Base-by-base conservation (phyloP, 371 early-diverging fungal genomes). In the Haplosporangium sp. region DNA sequence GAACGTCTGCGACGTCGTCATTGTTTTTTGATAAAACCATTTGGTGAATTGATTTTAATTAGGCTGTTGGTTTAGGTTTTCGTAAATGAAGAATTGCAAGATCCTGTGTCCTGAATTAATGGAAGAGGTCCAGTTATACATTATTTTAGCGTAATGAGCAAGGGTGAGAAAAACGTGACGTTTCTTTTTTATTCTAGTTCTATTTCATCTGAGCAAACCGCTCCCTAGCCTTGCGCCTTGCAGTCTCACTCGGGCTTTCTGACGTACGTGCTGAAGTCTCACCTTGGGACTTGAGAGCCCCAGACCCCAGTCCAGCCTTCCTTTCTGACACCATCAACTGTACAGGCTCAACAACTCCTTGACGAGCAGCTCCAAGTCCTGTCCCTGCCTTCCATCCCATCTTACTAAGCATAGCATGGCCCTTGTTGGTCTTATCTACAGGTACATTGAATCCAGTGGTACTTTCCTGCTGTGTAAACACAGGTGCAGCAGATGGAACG, bases 1-100 rank as follows among this genome's bases (percentile, higher is more conserved):
- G 93, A 55, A 93, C 93, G 72, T 92, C 92, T 17, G 83, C 74
- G 63, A 82, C 84, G 48, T 47, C 52, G 38, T 73, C 76, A 56
- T 55, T 55, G 63, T 52, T 57, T 65, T 45, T 71, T 20, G 20
- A 6, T 27, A 53, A 53, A 27, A 20, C 53, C 53, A 53, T 53
- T 5, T 53, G 53, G 34, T 53, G 19, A 50, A 20, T 7, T 53
- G 20, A 5, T 27, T 27, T 5, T n/a, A 20, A 5, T 53, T 8
- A 5, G 13, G 53, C 42, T 42, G 53, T 19, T 20, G 13, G 53
- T 4, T 53, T 53, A 20, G 20, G 34, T 20, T 53, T 53, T 27
- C 27, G 34, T 53, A 20, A 27, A 8, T 53, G 20, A 27, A 20
- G 34, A 53, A 50, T 13, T 50, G 50, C 50, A 15, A 50, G 53